Evolutionary conservation across 1,284 basidiomycete species (phyloP), one percentile per base, ranked within the genome.

Genomic region (Vanrija sp.): DNA sequence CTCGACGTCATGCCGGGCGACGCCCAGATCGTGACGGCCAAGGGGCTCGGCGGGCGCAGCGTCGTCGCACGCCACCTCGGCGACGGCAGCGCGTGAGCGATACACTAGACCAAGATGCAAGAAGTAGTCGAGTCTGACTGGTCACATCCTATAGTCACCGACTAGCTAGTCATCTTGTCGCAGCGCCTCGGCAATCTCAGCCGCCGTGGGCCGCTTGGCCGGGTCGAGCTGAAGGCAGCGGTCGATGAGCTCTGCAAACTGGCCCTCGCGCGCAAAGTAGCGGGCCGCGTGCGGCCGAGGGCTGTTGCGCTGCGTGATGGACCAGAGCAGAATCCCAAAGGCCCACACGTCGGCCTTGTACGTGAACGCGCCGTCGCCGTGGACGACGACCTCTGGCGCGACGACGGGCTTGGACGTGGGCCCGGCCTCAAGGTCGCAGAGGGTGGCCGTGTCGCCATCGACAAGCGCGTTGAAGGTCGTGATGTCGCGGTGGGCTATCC

Each of bases 1-100:
- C 83, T 94, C 61, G 91, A 94, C 75, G 79, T 95, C 43, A 83
- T 88, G 51, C 91, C 91, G 14, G 85, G 82, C 42, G 91, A 94
- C 75, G 80, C 82, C 47, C 88, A 91, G 73, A 49, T 64, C 1
- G 62, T 93, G 51, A 72, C 68, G 38, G 87, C 83, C 14, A 68
- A 77, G 39, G 89, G 88, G 2, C 74, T 92, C 60, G 79, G 81
- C 23, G 84, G 84, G 9, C 81, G 88, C 59, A 66, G 78, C 43
- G 78, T 90, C 20, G 82, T 80, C 61, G 78, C 81, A 52, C 81
- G 88, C 16, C 49, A 56, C 37, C 38, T 59, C 22, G 57, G 31
- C 12, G 31, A 31, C 12, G 31, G 31, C 4, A 31, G 31, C 12
- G 31, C 31, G 31, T 31, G 31, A 31, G 12, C 12, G 31, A 31